Base-by-base conservation (phyloP, 768 basidiomycete species). In the Boletus insuetus region DNA sequence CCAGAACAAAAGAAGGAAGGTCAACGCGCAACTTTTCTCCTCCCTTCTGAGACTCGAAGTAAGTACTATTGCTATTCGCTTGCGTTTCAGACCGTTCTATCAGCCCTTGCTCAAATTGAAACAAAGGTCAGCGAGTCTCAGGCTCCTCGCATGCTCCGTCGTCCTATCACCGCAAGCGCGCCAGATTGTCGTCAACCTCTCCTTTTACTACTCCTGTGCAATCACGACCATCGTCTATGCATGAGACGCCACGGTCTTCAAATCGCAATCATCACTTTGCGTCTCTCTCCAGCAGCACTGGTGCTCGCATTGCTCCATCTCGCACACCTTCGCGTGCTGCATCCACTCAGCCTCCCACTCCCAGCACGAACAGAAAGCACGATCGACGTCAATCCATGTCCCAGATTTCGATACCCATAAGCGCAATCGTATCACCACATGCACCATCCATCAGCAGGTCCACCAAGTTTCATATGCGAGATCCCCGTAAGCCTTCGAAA, bases 391-490 rank as follows among this genome's bases (percentile, higher is more conserved):
- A 76, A 41, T 87, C 84, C 64, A 72, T 85, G 54, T 87, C 88
- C 3, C 83, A 85, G 65, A 75, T 78, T 13, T 91, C 89, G n/a
- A 86, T 92, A 20, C 89, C 89, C 3, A 81, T 92, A 52, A 86
- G 86, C 39, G 89, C 89, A 4, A 74, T 90, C 58, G 79, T 92
- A 41, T 84, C 87, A 4, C 89, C 89, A 0, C 88, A 87, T 63
- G 88, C 86, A 24, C 89, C 88, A 6, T 91, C 89, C 9, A 63
- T 92, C 38, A 72, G 76, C 37, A 77, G 74, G 43, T 83, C 83
- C 13, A 70, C 79, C 29, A 78, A 76, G 17, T 91, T 84, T 61
- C 87, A 91, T 64, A 91, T 91, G 89, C 83, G 86, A 34, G 89
- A 91, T 69, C 89, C 88, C 0, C 80, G 83, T 19, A 85, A 77